These are phyloP conservation scores for Acanthamoeba lugdunensis DNA, from an alignment of 208 protist species.

Conservation along the genomic window DNA sequence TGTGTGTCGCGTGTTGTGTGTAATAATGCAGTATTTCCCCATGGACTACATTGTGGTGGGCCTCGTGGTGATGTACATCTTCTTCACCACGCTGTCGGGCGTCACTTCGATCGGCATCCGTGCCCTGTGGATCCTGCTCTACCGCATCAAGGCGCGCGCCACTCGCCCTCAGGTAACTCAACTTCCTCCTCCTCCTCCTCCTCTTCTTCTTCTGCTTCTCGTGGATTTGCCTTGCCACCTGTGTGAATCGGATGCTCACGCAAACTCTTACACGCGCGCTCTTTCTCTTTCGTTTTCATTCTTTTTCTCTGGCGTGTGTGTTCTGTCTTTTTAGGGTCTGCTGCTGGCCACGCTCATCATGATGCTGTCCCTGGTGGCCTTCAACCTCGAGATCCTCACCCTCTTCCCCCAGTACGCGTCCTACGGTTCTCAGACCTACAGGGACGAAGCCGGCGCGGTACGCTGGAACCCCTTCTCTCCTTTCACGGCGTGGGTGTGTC, in stretches of 20 bases:
- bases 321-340: background rate
- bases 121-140: conserved; percentile 68
- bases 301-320: too few species aligned
- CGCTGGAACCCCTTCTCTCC: too few species aligned
- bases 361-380: conserved; percentile 71
- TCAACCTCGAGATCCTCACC: conserved; percentile 66
- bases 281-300: background rate
- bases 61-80: conserved; percentile 66
- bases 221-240: background rate
- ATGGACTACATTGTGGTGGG: conserved; percentile 71
- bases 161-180: conserved; percentile 8
- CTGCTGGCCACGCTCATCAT: conserved; percentile 70
- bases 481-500: background rate
- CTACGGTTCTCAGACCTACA: conserved; percentile 72
- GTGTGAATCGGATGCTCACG: background rate
- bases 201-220: background rate
- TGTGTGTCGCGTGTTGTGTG: background rate
- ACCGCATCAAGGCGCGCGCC: conserved; percentile 44
- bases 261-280: background rate
- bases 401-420: conserved; percentile 67
- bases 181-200: too few species aligned
- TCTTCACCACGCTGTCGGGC: conserved; percentile 71
- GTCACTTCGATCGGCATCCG: conserved; percentile 68
- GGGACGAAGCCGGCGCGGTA: conserved; percentile 48
- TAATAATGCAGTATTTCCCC: conserved; percentile 49